phyloP scores from a whole-genome alignment of 371 early-diverging fungal species.

The Chytridium lagenaria region DNA sequence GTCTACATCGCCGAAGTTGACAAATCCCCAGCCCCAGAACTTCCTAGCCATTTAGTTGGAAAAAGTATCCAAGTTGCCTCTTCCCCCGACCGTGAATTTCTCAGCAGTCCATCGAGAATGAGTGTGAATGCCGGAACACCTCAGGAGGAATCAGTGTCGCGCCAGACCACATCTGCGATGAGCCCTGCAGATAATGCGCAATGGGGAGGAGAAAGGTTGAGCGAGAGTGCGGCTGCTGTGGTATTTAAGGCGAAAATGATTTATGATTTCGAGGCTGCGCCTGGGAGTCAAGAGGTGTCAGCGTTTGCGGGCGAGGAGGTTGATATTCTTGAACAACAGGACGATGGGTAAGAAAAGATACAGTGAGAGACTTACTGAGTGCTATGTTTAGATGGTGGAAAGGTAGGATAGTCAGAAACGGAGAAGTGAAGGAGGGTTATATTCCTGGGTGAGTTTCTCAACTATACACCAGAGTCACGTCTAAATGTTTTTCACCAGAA shows the following conservation, averaged over 20 bases:
- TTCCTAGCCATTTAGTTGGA: slow-evolving; percentile 36
- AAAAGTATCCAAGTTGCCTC: slow-evolving; percentile 17
- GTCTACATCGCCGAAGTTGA: slow-evolving; percentile 44
- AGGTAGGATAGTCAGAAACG: slow-evolving; percentile 27
- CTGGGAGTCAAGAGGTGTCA: slow-evolving; percentile 43
- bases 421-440: slow-evolving; percentile 37
- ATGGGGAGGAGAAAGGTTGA: slow-evolving; percentile 14
- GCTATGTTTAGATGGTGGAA: slow-evolving; percentile 39
- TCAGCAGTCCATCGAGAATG: slow-evolving; percentile 5
- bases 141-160: too few species aligned
- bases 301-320: slow-evolving; percentile 43
- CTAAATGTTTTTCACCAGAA: too few species aligned
- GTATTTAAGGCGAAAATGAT: slow-evolving; percentile 38
- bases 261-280: slow-evolving; percentile 51
- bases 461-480: not conserved
- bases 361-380: not conserved
- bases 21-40: slow-evolving; percentile 40
- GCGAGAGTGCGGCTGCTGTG: not conserved
- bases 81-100: slow-evolving; percentile 13
- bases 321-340: slow-evolving; percentile 51
- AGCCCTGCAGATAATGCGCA: not conserved
- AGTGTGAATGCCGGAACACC: too few species aligned
- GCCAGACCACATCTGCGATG: too few species aligned
- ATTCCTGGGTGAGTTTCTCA: slow-evolving; percentile 39
- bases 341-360: slow-evolving; percentile 41